Evolutionary conservation across 345 rosid species (phyloP), one percentile per base, ranked within the genome.

Genomic region (Brassica cretica): DNA sequence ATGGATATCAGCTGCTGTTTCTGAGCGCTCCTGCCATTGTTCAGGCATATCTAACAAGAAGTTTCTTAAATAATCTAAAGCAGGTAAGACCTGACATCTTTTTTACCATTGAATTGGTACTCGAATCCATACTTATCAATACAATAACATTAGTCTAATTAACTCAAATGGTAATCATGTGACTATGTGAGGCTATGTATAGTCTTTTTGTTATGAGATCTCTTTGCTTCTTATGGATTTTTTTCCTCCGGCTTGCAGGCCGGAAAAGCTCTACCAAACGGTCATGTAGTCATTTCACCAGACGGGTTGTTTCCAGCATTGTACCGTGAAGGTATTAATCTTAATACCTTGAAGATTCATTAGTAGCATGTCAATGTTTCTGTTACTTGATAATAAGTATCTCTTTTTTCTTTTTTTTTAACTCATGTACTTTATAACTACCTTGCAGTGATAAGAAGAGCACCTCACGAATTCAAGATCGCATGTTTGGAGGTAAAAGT

Each of bases 401-500:
- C 25, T 24, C 25, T 24, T 24, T 24, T 24, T 24, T n/a, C n/a
- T n/a, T n/a, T 24, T 24, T 24, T 24, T 24, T 24, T 24, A 24
- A 24, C 25, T 24, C 25, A 24, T 24, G 25, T 24, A 24, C 25
- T 24, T 24, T 24, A 24, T 24, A 24, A 24, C 61, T 73, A 19
- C 29, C 66, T 84, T 80, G 61, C 88, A 93, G 98, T 93, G 24
- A 91, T 93, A 75, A 84, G 98, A 85, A 88, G 97, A 82, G 93
- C 98, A 24, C 98, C 98, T 53, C 98, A 93, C 39, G 97, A 93
- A 73, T 93, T 93, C 87, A 93, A 93, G 83, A 93, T 93, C 60
- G 97, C 97, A 3, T 93, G 98, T 84, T 76, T 93, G 76, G 89
- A 93, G 98, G 25, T 24, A 24, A 24, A 24, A 24, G 25, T 24